These are phyloP conservation scores for Paramarasmius palmivorus DNA, from an alignment of 1,284 basidiomycete species.

Conservation along the genomic window DNA sequence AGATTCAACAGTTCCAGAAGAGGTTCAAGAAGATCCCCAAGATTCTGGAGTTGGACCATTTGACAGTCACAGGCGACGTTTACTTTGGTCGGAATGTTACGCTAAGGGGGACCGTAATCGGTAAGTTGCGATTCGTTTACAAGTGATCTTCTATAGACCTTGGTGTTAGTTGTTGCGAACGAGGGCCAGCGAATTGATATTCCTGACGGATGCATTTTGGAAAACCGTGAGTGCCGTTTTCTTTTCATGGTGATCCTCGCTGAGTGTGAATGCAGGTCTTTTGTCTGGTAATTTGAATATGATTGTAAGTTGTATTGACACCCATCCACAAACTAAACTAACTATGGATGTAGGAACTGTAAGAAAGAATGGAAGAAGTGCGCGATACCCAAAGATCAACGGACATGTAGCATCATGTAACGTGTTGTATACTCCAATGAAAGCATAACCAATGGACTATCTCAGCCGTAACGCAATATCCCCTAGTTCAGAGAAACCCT, in stretches of 20 bases:
- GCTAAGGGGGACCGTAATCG: constrained; percentile 85
- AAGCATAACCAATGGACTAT: too few relatives aligned
- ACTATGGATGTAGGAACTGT: too few relatives aligned
- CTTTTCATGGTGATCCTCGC: too few relatives aligned
- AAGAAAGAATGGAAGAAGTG: too few relatives aligned
- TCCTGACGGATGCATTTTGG: constrained; percentile 92
- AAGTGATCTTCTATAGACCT: constrained; percentile 1
- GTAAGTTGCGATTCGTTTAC: constrained; percentile 30
- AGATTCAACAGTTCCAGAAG: constrained; percentile 97
- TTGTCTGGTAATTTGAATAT: constrained; percentile 55
- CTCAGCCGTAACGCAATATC: too few relatives aligned
- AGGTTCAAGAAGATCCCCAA: constrained; percentile 97
- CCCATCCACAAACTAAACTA: too few relatives aligned
- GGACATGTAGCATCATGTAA: too few relatives aligned
- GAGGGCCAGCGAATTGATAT: constrained; percentile 96
- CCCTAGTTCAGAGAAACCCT: too few relatives aligned
- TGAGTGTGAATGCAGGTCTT: constrained; percentile 16
- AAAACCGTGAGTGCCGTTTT: constrained; percentile 60
- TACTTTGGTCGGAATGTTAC: constrained; percentile 94
- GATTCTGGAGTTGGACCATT: constrained; percentile 92
- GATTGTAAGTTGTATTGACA: constrained; percentile 37
- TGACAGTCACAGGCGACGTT: constrained; percentile 80
- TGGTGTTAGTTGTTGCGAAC: constrained; percentile 63
- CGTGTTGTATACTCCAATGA: too few relatives aligned
- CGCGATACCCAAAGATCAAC: too few relatives aligned